Conservation (phyloP, 2,329 filamentous ascomycete species). For the Tolypocladium inflatum region DNA sequence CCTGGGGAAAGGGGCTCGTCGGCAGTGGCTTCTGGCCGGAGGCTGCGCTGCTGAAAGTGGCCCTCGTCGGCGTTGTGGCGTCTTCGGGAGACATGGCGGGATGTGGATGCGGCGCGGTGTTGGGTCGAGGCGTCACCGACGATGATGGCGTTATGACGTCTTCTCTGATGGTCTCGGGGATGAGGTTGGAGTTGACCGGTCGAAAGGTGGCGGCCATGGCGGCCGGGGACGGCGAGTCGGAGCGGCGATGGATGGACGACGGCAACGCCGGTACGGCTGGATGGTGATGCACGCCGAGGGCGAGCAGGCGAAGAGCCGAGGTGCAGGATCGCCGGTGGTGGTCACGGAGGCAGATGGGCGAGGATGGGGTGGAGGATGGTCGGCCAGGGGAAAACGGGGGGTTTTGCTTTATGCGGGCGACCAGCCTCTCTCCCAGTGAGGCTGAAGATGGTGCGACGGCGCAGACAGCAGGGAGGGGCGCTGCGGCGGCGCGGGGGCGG, state of each 20-base stretch:
- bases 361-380: constrained; percentile 6
- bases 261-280: not conserved
- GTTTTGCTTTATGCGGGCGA: constrained; percentile 7
- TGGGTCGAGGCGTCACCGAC: constrained; percentile 21
- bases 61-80: constrained; percentile 53
- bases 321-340: not conserved
- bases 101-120: constrained; percentile 22
- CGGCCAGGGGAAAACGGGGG: constrained; percentile 4
- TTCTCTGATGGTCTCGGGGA: constrained; percentile 20
- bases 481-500: not conserved
- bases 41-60: constrained; percentile 35
- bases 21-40: constrained; percentile 45
- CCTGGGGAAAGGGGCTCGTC: constrained; percentile 40
- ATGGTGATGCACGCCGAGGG: not conserved
- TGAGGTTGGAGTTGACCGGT: constrained; percentile 34
- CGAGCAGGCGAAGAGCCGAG: not conserved
- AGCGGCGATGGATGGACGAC: constrained; percentile 1
- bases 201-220: constrained; percentile 39
- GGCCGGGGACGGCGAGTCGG: constrained; percentile 11
- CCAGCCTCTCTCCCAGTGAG: constrained; percentile 9
- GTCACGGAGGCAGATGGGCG: constrained; percentile 1
- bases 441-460: constrained; percentile 16
- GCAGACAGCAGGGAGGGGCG: not conserved
- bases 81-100: constrained; percentile 28
- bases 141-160: constrained; percentile 26